Evolutionary conservation across 208 protist species (phyloP), one percentile per base, ranked within the genome.

Genomic region (Crithidia expoeki): DNA sequence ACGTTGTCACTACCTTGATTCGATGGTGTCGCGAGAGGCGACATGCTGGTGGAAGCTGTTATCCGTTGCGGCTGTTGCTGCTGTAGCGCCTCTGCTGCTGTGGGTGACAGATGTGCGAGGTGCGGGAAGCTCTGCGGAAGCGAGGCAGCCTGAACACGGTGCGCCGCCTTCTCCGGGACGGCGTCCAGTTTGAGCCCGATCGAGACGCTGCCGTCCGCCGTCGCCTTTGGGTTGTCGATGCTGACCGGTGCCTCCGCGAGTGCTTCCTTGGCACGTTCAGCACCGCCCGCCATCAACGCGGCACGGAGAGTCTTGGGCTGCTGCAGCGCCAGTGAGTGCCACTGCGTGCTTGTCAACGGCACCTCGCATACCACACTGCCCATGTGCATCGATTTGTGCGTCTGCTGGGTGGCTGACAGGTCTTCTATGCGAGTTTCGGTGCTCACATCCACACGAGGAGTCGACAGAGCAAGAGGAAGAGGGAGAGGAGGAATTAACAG

Each of bases 71-170:
- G 10, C 27, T 2, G 32, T 17, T 23, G 58, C 28, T 17, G 58
- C 23, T 23, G 27, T 16, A 17, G 16, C 12, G 16, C 14, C 42
- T 47, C 3, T 1, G 28, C 5, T 32, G 44, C 30, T 2, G 19
- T 34, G 7, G 61, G 47, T 4, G 30, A 67, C 17, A 67, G 44
- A 14, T 34, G 1, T n/a, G 25, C 60, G 32, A 66, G 60, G 32
- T 57, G 47, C 4, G 61, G 61, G 36, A 67, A 67, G 10, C 47
- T 55, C 33, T 36, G 19, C 28, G 61, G 61, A 57, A 67, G 47
- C 47, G 46, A 36, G 3, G 61, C 33, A 1, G 47, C 17, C 61
- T n/a, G 30, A 14, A 47, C 61, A 7, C 47, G 30, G 14, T 33
- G 30, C 33, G 19, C 47, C 46, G 32, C 61, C 16, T 33, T n/a